phyloP scores from a whole-genome alignment of 441 rosid species.

The Croton setiger region DNA sequence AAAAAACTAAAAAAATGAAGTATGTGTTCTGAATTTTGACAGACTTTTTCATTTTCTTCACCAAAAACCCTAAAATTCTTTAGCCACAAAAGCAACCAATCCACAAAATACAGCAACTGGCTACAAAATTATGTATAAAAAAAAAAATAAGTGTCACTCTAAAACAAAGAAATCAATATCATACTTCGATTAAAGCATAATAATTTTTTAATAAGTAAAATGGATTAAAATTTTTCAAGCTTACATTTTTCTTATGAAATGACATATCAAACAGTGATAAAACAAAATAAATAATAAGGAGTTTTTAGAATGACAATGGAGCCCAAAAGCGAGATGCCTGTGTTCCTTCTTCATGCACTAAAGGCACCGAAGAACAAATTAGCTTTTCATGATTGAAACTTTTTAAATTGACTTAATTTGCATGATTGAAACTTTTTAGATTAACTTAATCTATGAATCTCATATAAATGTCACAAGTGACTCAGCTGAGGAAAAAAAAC shows the following conservation, averaged over 20 bases:
- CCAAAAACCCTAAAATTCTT: too few species aligned
- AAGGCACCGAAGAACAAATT: constrained; percentile 19
- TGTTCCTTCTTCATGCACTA: constrained; percentile 32
- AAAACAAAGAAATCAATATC: not conserved
- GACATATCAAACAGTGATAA: constrained; percentile 20
- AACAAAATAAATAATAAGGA: too few species aligned
- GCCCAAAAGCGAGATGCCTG: constrained; percentile 38
- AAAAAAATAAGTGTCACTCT: not conserved
- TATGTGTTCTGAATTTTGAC: too few species aligned
- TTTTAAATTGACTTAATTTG: constrained; percentile 41
- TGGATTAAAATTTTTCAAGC: too few species aligned
- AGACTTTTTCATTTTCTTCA: too few species aligned
- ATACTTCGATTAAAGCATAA: not conserved
- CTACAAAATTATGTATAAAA: constrained; percentile 33
- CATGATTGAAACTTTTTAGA: constrained; percentile 42
- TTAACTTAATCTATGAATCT: constrained; percentile 43
- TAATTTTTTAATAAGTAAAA: not conserved
- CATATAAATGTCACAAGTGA: not conserved
- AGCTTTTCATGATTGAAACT: constrained; percentile 27
- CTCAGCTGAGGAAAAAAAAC: not conserved
- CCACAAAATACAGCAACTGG: constrained; percentile 57
- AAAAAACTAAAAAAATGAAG: too few species aligned
- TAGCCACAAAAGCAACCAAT: constrained; percentile 37
- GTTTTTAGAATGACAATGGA: constrained; percentile 45
- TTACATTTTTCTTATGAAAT: too few species aligned